A percentile compares a stretch with the other conserved stretches of the same genome.
These are phyloP conservation scores for Colletotrichum tanaceti DNA, from an alignment of 2,329 filamentous ascomycete genomes.

Conservation along the genomic window DNA sequence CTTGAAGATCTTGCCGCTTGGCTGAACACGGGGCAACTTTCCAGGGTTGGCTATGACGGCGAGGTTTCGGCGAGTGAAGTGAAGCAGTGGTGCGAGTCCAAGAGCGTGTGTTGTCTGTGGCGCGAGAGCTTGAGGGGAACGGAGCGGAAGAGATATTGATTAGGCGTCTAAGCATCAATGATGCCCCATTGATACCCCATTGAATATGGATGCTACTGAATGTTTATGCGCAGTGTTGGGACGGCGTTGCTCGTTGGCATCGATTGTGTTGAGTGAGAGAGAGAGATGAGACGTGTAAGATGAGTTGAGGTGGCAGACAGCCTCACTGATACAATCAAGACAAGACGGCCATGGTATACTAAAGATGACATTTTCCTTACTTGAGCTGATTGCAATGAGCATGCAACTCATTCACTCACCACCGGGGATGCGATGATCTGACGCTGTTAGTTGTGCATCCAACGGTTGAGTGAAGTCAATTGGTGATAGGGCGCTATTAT, in stretches of 20 bases:
- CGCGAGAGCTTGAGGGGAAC: conserved; percentile 65
- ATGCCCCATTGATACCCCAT: conserved; percentile 38
- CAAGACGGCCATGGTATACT: background rate
- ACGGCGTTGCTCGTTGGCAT: background rate
- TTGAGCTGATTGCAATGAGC: background rate
- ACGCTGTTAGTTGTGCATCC: background rate
- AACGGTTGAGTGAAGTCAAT: background rate
- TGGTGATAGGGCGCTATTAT: conserved; percentile 24
- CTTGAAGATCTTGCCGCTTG: conserved; percentile 86
- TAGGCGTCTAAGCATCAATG: conserved; percentile 9
- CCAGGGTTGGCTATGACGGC: conserved; percentile 71
- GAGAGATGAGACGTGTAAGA: background rate
- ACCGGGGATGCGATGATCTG: background rate
- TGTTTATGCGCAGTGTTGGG: conserved; percentile 1
- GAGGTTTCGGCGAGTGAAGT: conserved; percentile 74
- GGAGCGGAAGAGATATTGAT: conserved; percentile 61
- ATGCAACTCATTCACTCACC: background rate
- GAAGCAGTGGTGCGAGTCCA: conserved; percentile 90
- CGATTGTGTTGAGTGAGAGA: background rate
- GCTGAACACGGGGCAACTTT: conserved; percentile 79
- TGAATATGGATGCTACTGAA: background rate
- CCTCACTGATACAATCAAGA: background rate
- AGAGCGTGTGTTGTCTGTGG: conserved; percentile 87
- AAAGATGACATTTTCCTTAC: background rate
- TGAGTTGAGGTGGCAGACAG: background rate